Evolutionary conservation across 1,284 basidiomycete genomes (phyloP), one percentile per base, ranked within the genome.

Genomic region (Apiotrichum laibachii): DNA sequence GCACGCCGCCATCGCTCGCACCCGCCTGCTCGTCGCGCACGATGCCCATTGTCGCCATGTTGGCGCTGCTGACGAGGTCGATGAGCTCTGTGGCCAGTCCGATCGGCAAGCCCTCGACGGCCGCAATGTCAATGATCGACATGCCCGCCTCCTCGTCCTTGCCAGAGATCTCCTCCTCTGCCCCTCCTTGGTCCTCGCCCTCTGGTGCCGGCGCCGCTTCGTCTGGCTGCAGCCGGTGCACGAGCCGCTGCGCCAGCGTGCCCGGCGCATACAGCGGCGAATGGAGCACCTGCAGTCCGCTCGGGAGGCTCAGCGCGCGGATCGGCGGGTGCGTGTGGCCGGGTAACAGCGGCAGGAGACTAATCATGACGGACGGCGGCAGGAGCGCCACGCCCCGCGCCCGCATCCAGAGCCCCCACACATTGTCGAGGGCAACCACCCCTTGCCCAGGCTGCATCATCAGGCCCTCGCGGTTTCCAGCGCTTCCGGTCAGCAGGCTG

Each of bases 381-480:
- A 97, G 85, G 44, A 98, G 84, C 3, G 94, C 93, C 53, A 97
- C 88, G 52, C 95, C 95, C 59, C 95, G 81, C 2, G 92, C 92
- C 53, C 95, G 86, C 76, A 98, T 98, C 95, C 95, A 99, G 1
- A 90, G 85, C 46, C 92, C 92, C 95, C 95, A 99, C 0, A 92
- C 88, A 75, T 97, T 93, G 74, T 99, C 95, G 19, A 98, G 80
- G 0, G 88, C 90, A 22, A 97, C 82, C 18, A 98, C 84, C 0
- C 90, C 92, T 44, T 60, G 55, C 69, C 71, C 55, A 63, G 54
- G 35, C 37, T 56, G 56, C 18, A 60, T 62, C 74, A 70, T 78
- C 74, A 72, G 64, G 18, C 72, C 77, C 33, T 59, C 68, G 56
- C 57, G 68, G n/a, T 62, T 62, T 43, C 72, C 67, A 5, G 72